phyloP scores from a whole-genome alignment of 768 basidiomycete species.

The Mycena filopes region DNA sequence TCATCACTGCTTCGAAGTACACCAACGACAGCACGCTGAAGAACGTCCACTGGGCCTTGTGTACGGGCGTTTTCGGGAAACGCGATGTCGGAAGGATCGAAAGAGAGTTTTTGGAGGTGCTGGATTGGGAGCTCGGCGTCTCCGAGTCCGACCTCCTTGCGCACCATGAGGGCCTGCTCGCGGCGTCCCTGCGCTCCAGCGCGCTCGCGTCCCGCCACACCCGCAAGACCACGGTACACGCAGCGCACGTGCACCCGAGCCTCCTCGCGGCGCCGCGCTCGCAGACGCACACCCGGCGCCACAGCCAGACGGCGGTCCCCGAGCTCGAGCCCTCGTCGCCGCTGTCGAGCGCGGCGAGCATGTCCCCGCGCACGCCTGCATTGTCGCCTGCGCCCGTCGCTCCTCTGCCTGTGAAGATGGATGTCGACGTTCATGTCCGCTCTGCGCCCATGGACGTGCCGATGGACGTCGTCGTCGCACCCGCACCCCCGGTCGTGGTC shows the following conservation, averaged over 20 bases:
- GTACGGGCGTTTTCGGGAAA: slow-evolving; percentile 11
- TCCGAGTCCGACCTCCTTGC: slow-evolving; percentile 3
- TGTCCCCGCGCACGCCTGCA: slow-evolving; percentile 21
- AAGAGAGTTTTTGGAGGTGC: slow-evolving; percentile 24
- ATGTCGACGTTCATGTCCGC: too few species aligned
- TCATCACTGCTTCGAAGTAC: slow-evolving; percentile 20
- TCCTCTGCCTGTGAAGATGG: too few species aligned
- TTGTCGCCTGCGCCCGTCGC: not conserved
- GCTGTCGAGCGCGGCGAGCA: slow-evolving; percentile 3
- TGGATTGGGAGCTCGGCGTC: slow-evolving; percentile 22
- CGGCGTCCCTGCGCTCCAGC: not conserved
- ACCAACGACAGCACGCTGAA: slow-evolving; percentile 10
- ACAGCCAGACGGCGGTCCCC: too few species aligned
- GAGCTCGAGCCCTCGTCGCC: too few species aligned
- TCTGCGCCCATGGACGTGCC: too few species aligned
- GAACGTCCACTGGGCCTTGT: slow-evolving; percentile 19
- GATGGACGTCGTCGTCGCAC: not conserved
- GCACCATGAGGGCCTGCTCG: slow-evolving; percentile 12
- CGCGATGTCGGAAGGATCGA: slow-evolving; percentile 21
- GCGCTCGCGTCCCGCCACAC: not conserved
- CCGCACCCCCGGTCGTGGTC: not conserved
- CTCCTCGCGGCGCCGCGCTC: not conserved
- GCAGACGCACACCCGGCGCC: too few species aligned
- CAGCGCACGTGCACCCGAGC: not conserved
- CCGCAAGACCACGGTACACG: not conserved